Evolutionary conservation across 1,139 yeast genomes (phyloP).

Genomic region (Tardiomyces blankii): DNA sequence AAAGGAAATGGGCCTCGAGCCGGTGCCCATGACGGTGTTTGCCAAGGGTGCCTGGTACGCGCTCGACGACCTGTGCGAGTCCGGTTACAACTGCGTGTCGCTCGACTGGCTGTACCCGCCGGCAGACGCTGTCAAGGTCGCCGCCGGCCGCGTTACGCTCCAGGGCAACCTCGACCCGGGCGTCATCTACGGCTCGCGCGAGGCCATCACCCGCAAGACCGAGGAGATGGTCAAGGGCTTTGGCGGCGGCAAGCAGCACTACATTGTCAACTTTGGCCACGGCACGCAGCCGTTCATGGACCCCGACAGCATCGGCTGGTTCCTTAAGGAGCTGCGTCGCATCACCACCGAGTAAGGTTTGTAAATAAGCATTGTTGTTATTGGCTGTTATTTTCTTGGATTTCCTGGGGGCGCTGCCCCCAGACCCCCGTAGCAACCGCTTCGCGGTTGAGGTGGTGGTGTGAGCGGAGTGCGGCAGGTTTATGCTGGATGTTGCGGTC

Average conservation of each 20-base stretch:
- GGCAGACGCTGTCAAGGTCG: constrained; percentile 69
- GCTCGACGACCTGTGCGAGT: constrained; percentile 66
- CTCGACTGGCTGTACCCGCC: constrained; percentile 91
- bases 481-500: too few relatives aligned
- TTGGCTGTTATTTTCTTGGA: too few relatives aligned
- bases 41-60: constrained; percentile 99
- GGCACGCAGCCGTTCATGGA: constrained; percentile 98
- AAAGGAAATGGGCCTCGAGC: constrained; percentile 60
- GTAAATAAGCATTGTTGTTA: too few relatives aligned
- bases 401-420: too few relatives aligned
- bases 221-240: constrained; percentile 82
- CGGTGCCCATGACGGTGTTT: constrained; percentile 77
- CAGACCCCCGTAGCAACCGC: too few relatives aligned
- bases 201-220: constrained; percentile 66
- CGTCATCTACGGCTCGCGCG: constrained; percentile 79
- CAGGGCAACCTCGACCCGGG: constrained; percentile 98
- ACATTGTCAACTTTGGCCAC: constrained; percentile 91
- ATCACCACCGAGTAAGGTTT: background rate
- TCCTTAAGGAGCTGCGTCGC: constrained; percentile 47
- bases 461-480: too few relatives aligned
- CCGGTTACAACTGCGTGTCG: constrained; percentile 83
- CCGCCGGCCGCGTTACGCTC: constrained; percentile 67
- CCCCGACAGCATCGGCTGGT: constrained; percentile 76
- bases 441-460: too few relatives aligned
- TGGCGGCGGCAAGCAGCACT: constrained; percentile 84